Evolutionary conservation across 257 asterid genomes (phyloP).

Genomic region (Solanum sitiens): DNA sequence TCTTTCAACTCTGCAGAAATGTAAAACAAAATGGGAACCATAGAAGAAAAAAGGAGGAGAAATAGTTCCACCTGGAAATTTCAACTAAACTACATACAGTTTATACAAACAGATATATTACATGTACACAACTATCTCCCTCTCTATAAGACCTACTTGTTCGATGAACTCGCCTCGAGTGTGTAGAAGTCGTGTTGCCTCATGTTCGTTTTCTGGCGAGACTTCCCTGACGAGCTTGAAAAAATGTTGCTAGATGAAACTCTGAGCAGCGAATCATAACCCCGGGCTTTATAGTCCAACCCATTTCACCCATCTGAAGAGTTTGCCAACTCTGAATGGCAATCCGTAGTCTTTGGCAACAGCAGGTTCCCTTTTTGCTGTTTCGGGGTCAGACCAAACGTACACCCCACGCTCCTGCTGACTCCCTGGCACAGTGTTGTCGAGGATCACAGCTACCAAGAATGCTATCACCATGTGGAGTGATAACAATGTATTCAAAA

Average conservation of each 20-base stretch:
- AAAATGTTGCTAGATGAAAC: neutral
- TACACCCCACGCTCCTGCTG: constrained; percentile 88
- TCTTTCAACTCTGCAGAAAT: neutral
- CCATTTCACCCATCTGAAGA: constrained; percentile 97
- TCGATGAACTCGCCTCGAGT: neutral
- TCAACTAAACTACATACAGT: constrained; percentile 4
- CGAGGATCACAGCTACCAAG: constrained; percentile 66
- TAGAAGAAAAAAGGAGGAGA: neutral
- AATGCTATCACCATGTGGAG: constrained; percentile 91
- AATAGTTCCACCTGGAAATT: neutral
- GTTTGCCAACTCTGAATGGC: constrained; percentile 72
- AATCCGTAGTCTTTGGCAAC: constrained; percentile 73
- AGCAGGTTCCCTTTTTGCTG: constrained; percentile 91
- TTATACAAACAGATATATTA: neutral
- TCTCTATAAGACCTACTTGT: neutral
- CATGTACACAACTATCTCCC: constrained; percentile 5
- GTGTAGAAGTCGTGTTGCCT: neutral
- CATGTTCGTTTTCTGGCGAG: neutral
- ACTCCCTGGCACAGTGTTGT: constrained; percentile 92
- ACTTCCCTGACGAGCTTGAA: neutral
- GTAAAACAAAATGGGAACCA: neutral
- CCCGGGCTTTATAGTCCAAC: constrained; percentile 52
- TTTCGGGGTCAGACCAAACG: constrained; percentile 81
- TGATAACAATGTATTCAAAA: constrained; percentile 69
- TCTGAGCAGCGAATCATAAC: neutral